A percentile compares a stretch with the other conserved stretches of the same genome.
Conservation (phyloP, 2,329 filamentous ascomycete species). For the Fusarium burgessii region DNA sequence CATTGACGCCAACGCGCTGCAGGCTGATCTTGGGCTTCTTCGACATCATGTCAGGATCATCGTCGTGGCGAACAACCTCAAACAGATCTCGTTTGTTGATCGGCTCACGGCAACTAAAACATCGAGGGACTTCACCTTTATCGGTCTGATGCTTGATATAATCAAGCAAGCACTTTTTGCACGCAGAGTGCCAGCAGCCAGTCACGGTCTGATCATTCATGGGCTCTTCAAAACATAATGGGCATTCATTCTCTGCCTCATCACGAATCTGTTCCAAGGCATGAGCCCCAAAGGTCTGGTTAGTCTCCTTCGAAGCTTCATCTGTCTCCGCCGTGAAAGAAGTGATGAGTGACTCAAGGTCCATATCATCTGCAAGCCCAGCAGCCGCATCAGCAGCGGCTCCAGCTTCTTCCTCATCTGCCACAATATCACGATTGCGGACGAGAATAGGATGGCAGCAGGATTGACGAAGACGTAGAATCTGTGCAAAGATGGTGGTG, state of each 20-base stretch:
- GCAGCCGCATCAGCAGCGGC: conserved; percentile 79
- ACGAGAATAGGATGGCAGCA: conserved; percentile 95
- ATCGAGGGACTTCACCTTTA: conserved; percentile 80
- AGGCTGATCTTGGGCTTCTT: conserved; percentile 67
- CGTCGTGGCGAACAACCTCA: conserved; percentile 86
- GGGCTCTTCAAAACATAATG: conserved; percentile 93
- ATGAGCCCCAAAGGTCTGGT: conserved; percentile 79
- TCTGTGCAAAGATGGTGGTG: conserved; percentile 97
- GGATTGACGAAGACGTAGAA: conserved; percentile 89
- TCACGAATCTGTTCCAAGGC: conserved; percentile 92
- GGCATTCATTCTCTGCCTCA: conserved; percentile 89
- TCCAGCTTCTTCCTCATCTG: conserved; percentile 87
- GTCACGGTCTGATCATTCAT: conserved; percentile 96
- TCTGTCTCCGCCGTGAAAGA: conserved; percentile 81
- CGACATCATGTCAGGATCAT: conserved; percentile 60
- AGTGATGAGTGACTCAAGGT: conserved; percentile 85
- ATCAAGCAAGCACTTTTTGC: conserved; percentile 90
- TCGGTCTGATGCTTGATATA: conserved; percentile 90
- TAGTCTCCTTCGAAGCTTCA: conserved; percentile 70
- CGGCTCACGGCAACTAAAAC: conserved; percentile 89
- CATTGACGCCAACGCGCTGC: conserved; percentile 69
- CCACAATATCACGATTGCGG: conserved; percentile 83
- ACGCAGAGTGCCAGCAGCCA: conserved; percentile 97
- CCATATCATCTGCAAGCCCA: conserved; percentile 94
- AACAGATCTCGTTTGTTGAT: conserved; percentile 90